phyloP scores from a whole-genome alignment of 2,329 filamentous ascomycete species.

The Penicillium occitanis region DNA sequence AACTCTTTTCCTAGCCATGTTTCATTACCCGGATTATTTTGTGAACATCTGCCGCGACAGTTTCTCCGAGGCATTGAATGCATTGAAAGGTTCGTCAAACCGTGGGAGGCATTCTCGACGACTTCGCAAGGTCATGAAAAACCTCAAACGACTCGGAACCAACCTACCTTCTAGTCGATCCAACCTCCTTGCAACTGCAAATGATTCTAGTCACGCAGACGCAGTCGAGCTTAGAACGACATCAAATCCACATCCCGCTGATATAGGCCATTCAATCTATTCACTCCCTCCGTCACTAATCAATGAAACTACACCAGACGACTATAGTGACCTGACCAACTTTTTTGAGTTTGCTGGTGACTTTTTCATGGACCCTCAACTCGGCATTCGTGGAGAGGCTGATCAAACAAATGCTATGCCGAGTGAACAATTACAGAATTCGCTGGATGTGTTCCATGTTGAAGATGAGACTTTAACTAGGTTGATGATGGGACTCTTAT shows the following conservation, averaged over 20 bases:
- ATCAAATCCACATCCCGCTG: background rate
- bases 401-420: background rate
- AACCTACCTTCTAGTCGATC: background rate
- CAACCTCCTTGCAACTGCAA: background rate
- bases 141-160: constrained; percentile 46
- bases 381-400: background rate
- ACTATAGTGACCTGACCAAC: constrained; percentile 56
- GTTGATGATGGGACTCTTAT: constrained; percentile 38
- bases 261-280: constrained; percentile 11
- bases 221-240: background rate
- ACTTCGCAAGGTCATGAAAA: constrained; percentile 62
- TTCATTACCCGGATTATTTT: constrained; percentile 61
- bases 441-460: constrained; percentile 33
- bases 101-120: constrained; percentile 60
- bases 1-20: constrained; percentile 62
- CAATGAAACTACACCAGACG: constrained; percentile 19
- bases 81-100: constrained; percentile 62
- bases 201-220: no score
- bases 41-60: constrained; percentile 58
- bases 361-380: constrained; percentile 36
- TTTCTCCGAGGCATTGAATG: constrained; percentile 64
- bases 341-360: constrained; percentile 62
- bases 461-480: constrained; percentile 38
- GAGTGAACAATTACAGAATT: constrained; percentile 15
- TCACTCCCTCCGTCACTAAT: constrained; percentile 12